These are phyloP conservation scores for Syncephalastrum contaminatum DNA, from an alignment of 371 early-diverging fungal species.

Conservation along the genomic window DNA sequence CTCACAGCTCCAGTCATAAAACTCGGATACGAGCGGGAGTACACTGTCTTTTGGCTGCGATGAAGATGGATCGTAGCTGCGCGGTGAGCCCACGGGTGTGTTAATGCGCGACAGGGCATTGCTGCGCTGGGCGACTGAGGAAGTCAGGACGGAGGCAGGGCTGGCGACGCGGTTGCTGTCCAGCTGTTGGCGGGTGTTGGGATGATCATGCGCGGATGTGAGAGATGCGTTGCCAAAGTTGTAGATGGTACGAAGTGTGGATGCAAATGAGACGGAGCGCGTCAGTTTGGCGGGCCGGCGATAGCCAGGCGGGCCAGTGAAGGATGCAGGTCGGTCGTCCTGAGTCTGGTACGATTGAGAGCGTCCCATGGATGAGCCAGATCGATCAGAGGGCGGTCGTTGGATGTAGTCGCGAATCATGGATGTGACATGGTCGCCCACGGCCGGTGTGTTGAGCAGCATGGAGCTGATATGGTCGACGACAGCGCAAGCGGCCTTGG, in stretches of 20 bases:
- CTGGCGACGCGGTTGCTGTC: conserved; percentile 3
- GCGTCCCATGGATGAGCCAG: conserved; percentile 16
- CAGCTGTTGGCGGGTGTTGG: conserved; percentile 20
- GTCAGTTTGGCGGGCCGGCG: conserved; percentile 38
- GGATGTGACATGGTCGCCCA: conserved; percentile 40
- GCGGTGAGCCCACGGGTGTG: conserved; percentile 8
- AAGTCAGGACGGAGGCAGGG: neutral
- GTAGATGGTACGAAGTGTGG: conserved; percentile 48
- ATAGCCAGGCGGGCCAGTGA: conserved; percentile 9
- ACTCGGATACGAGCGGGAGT: conserved; percentile 58
- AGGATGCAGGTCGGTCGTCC: conserved; percentile 13
- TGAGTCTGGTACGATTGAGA: conserved; percentile 24
- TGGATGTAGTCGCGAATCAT: conserved; percentile 32
- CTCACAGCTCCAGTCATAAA: conserved; percentile 85
- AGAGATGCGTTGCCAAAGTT: conserved; percentile 38
- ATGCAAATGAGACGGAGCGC: conserved; percentile 50
- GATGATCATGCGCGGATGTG: conserved; percentile 10
- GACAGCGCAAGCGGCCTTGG: conserved; percentile 59
- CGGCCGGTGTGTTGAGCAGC: conserved; percentile 35
- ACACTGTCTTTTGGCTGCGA: conserved; percentile 14
- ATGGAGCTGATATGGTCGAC: conserved; percentile 74
- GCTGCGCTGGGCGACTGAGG: conserved; percentile 4
- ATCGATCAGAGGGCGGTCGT: conserved; percentile 12
- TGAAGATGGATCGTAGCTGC: conserved; percentile 1
- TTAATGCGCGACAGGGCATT: conserved; percentile 9